A percentile compares a stretch with the other conserved stretches of the same genome.
phyloP scores from a whole-genome alignment of 306 rosid genomes.

The Fagus sylvatica region DNA sequence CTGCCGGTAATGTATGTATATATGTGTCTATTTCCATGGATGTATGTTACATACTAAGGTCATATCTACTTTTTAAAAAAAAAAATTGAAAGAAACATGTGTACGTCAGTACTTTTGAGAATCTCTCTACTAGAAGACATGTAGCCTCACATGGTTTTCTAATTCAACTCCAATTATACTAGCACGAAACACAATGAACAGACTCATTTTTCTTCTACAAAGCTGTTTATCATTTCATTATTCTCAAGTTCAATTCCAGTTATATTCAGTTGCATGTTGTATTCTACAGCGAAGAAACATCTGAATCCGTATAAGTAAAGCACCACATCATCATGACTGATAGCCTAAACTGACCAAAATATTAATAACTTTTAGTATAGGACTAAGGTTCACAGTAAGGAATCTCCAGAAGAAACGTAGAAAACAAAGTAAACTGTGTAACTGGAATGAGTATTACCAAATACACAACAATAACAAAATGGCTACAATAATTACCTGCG shows the following conservation, averaged over 20 bases:
- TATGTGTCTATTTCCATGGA: too few species aligned
- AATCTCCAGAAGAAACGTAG: neutral
- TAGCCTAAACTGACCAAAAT: neutral
- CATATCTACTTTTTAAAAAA: neutral
- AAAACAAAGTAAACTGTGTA: slow-evolving; percentile 11
- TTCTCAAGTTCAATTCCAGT: neutral
- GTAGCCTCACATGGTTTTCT: neutral
- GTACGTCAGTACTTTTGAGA: neutral
- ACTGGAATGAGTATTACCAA: slow-evolving; percentile 17
- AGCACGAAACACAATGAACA: neutral
- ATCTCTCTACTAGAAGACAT: neutral
- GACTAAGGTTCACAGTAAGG: neutral
- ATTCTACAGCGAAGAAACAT: neutral
- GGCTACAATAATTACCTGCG: slow-evolving; percentile 77
- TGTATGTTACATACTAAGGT: neutral
- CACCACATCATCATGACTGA: neutral
- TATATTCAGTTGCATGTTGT: neutral
- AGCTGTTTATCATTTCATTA: neutral
- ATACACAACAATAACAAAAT: slow-evolving; percentile 21
- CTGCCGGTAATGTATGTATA: too few species aligned
- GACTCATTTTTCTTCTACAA: neutral
- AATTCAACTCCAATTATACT: neutral
- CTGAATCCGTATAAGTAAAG: neutral
- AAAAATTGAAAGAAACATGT: neutral
- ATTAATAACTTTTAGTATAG: neutral